phyloP scores from a whole-genome alignment of 108 stramenopile species.

The Skeletonema tropicum region DNA sequence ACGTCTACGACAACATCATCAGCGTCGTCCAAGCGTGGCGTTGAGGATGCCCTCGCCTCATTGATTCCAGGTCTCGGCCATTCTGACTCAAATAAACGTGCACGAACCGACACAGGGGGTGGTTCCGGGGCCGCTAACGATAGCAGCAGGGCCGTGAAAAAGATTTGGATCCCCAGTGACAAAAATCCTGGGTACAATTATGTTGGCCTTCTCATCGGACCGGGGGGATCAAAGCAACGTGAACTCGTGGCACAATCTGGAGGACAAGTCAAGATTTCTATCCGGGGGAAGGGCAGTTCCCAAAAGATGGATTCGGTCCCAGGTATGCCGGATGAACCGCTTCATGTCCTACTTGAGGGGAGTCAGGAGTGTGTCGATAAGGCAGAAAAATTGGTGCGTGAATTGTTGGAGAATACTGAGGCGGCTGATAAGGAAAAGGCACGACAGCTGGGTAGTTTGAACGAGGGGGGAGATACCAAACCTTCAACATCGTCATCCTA shows the following conservation, averaged over 20 bases:
- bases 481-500: constrained; percentile 22
- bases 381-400: constrained; percentile 61
- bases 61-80: constrained; percentile 50
- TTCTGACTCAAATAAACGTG: constrained; percentile 18
- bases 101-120: constrained; percentile 11
- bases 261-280: constrained; percentile 49
- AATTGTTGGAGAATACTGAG: constrained; percentile 55
- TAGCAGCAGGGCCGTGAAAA: constrained; percentile 45
- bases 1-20: not conserved
- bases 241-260: constrained; percentile 46
- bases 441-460: constrained; percentile 57
- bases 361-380: constrained; percentile 46
- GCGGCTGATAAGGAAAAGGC: constrained; percentile 68
- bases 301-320: constrained; percentile 24
- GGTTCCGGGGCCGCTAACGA: constrained; percentile 17
- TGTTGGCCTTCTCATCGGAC: constrained; percentile 56
- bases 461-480: constrained; percentile 23
- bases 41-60: constrained; percentile 46
- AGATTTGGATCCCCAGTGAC: constrained; percentile 50
- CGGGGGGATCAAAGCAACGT: constrained; percentile 58
- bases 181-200: constrained; percentile 57
- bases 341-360: constrained; percentile 77
- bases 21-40: constrained; percentile 25
- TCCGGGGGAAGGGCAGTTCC: constrained; percentile 49
- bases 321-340: constrained; percentile 57